Evolutionary conservation across 1,284 basidiomycete species (phyloP).

Genomic region (Ustilago sp.): DNA sequence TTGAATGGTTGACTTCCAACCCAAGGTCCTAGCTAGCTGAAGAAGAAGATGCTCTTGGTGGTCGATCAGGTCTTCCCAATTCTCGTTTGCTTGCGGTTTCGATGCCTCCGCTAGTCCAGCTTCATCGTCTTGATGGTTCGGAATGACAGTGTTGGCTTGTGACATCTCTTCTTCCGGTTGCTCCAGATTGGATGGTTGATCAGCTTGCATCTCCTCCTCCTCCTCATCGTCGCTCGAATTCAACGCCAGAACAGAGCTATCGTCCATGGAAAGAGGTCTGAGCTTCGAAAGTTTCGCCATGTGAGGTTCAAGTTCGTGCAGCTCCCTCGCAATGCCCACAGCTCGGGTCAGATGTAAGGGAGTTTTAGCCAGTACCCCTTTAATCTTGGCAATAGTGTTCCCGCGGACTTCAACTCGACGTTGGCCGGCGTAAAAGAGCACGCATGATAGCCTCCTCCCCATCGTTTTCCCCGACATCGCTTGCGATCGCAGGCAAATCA

Average conservation of each 20-base stretch:
- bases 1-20: conserved; percentile 23
- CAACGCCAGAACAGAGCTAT: no score
- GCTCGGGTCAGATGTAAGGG: conserved; percentile 13
- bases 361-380: background rate
- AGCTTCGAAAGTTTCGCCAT: no score
- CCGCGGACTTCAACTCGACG: conserved; percentile 9
- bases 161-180: no score
- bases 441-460: conserved; percentile 8
- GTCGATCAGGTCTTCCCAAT: conserved; percentile 1
- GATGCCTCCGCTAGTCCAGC: no score
- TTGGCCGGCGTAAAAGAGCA: conserved; percentile 9
- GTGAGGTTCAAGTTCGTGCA: background rate
- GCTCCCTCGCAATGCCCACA: background rate
- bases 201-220: background rate
- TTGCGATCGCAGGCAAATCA: background rate
- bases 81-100: background rate
- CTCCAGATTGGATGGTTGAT: no score
- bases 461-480: background rate
- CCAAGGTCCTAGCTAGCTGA: conserved; percentile 11
- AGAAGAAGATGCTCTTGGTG: conserved; percentile 5
- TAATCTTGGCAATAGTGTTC: background rate
- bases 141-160: no score
- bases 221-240: background rate
- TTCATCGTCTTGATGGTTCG: no score
- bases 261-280: no score